phyloP scores from a whole-genome alignment of 495 filamentous ascomycete species.

The Entonaema liquescens region DNA sequence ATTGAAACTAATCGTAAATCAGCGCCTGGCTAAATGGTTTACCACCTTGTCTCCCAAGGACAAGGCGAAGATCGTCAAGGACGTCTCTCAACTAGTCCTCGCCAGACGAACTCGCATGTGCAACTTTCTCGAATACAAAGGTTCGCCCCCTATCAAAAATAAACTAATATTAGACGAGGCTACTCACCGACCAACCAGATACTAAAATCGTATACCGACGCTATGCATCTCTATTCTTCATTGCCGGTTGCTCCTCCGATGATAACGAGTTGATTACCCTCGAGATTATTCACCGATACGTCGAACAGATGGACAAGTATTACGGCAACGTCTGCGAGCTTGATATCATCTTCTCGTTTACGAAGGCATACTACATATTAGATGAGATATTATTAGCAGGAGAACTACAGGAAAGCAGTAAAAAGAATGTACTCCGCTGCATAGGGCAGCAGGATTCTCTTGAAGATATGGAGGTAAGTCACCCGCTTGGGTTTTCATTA shows the following conservation, averaged over 20 bases:
- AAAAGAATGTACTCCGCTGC: slow-evolving; percentile 95
- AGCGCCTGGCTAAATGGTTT: slow-evolving; percentile 99
- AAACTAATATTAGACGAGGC: neutral
- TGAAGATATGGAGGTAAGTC: slow-evolving; percentile 96
- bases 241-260: slow-evolving; percentile 91
- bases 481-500: slow-evolving; percentile 17
- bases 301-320: slow-evolving; percentile 99
- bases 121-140: slow-evolving; percentile 99
- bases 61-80: slow-evolving; percentile 99
- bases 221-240: slow-evolving; percentile 99
- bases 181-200: slow-evolving; percentile 63
- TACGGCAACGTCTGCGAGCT: slow-evolving; percentile 99
- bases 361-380: slow-evolving; percentile 98
- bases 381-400: slow-evolving; percentile 96
- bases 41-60: slow-evolving; percentile 97
- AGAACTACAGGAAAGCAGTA: slow-evolving; percentile 98
- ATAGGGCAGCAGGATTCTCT: slow-evolving; percentile 95
- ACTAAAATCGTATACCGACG: slow-evolving; percentile 98
- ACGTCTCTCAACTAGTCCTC: slow-evolving; percentile 97
- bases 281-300: slow-evolving; percentile 98
- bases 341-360: slow-evolving; percentile 99
- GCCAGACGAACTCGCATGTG: slow-evolving; percentile 97
- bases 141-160: slow-evolving; percentile 51
- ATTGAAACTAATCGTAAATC: slow-evolving; percentile 47
- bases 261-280: slow-evolving; percentile 99